phyloP scores from a whole-genome alignment of 495 filamentous ascomycete species.

The Tuber brumale region DNA sequence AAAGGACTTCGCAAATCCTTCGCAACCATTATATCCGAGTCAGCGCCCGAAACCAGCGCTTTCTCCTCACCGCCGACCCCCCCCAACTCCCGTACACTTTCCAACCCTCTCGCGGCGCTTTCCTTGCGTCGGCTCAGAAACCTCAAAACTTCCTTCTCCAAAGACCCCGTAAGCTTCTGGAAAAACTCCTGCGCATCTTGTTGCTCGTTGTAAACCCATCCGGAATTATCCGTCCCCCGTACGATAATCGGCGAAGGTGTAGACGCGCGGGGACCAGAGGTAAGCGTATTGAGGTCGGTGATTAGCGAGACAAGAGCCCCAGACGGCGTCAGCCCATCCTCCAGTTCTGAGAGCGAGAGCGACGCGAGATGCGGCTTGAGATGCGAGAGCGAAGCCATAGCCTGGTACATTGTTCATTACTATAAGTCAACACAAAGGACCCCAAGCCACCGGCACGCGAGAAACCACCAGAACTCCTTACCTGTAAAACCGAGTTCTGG shows the following conservation, averaged over 20 bases:
- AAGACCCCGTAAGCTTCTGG: constrained; percentile 75
- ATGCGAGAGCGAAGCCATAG: constrained; percentile 60
- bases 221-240: constrained; percentile 24
- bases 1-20: constrained; percentile 57
- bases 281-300: constrained; percentile 22
- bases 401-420: constrained; percentile 16
- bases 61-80: constrained; percentile 36
- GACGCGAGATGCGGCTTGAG: constrained; percentile 32
- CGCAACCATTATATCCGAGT: not conserved
- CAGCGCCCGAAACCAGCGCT: constrained; percentile 17
- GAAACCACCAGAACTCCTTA: not conserved
- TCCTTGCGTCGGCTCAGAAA: constrained; percentile 38
- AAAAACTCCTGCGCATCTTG: constrained; percentile 99
- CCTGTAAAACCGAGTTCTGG: constrained; percentile 91
- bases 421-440: not conserved
- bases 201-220: constrained; percentile 53
- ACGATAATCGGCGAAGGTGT: constrained; percentile 30
- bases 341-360: constrained; percentile 18
- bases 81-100: constrained; percentile 18
- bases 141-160: constrained; percentile 68
- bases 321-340: constrained; percentile 26
- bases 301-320: constrained; percentile 29
- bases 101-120: constrained; percentile 12
- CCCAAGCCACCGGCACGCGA: not conserved
- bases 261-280: constrained; percentile 20